Conservation (phyloP, 2,329 filamentous ascomycete genomes). For the Paecilomyces sp. region DNA sequence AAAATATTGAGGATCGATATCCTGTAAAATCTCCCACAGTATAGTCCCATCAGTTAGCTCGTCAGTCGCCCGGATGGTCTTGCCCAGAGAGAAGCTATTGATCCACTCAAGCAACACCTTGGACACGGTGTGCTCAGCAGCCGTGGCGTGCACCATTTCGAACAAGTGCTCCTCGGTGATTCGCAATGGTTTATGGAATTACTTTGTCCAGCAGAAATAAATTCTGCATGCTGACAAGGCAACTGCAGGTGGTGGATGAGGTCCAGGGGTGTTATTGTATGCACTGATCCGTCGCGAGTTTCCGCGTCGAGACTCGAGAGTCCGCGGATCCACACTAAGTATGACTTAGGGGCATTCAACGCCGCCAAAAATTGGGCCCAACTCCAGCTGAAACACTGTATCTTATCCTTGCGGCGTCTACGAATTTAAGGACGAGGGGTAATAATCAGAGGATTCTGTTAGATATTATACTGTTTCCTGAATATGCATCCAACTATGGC, state of each 20-base stretch:
- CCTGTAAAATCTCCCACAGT: conserved; percentile 42
- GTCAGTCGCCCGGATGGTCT: conserved; percentile 31
- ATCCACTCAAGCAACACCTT: conserved; percentile 42
- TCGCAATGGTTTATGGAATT: conserved; percentile 4
- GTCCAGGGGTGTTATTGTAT: background rate
- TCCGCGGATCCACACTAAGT: background rate
- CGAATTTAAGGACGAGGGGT: background rate
- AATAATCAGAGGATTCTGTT: background rate
- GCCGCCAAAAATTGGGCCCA: background rate
- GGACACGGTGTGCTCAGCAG: conserved; percentile 38
- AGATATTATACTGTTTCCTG: background rate
- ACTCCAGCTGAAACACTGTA: background rate
- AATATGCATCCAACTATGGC: background rate
- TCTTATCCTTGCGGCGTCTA: background rate
- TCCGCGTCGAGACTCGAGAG: background rate
- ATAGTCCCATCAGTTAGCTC: conserved; percentile 40
- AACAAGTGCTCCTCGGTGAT: conserved; percentile 10
- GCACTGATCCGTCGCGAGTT: background rate
- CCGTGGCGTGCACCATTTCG: conserved; percentile 27
- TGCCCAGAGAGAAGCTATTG: conserved; percentile 38
- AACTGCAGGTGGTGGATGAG: background rate
- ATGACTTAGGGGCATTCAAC: background rate
- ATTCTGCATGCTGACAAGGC: conserved; percentile 1
- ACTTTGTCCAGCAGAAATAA: background rate
- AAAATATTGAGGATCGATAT: conserved; percentile 43